Conservation (phyloP, 768 basidiomycete species). For the Panaeolus papilionaceus region DNA sequence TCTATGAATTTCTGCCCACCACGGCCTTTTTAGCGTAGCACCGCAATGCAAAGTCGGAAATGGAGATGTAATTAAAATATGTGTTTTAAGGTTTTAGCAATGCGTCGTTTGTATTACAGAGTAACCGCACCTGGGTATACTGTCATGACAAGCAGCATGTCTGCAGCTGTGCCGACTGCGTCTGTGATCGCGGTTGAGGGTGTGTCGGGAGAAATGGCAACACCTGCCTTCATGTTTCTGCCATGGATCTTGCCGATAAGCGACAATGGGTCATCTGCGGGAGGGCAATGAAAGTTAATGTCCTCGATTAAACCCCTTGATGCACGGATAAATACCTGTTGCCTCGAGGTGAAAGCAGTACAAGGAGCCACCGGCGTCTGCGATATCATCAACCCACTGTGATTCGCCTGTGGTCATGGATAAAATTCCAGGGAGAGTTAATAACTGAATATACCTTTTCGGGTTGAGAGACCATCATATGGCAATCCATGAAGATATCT, state of each 20-base stretch:
- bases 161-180: slow-evolving; percentile 79
- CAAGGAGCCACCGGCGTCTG: slow-evolving; percentile 91
- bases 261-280: slow-evolving; percentile 66
- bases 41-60: neutral
- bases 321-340: slow-evolving; percentile 53
- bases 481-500: slow-evolving; percentile 99
- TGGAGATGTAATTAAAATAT: neutral
- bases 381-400: slow-evolving; percentile 97
- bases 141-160: slow-evolving; percentile 99
- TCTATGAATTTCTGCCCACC: slow-evolving; percentile 98
- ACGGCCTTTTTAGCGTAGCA: slow-evolving; percentile 54
- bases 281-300: neutral
- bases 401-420: slow-evolving; percentile 9
- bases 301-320: neutral
- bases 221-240: slow-evolving; percentile 91
- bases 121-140: slow-evolving; percentile 81
- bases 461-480: slow-evolving; percentile 99
- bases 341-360: slow-evolving; percentile 99
- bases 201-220: slow-evolving; percentile 97
- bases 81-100: neutral
- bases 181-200: slow-evolving; percentile 89
- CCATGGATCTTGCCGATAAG: slow-evolving; percentile 83
- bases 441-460: slow-evolving; percentile 63
- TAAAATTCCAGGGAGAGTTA: neutral
- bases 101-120: neutral